These are phyloP conservation scores for Orbilia javanica DNA, from an alignment of 2,329 filamentous ascomycete genomes.

Conservation along the genomic window DNA sequence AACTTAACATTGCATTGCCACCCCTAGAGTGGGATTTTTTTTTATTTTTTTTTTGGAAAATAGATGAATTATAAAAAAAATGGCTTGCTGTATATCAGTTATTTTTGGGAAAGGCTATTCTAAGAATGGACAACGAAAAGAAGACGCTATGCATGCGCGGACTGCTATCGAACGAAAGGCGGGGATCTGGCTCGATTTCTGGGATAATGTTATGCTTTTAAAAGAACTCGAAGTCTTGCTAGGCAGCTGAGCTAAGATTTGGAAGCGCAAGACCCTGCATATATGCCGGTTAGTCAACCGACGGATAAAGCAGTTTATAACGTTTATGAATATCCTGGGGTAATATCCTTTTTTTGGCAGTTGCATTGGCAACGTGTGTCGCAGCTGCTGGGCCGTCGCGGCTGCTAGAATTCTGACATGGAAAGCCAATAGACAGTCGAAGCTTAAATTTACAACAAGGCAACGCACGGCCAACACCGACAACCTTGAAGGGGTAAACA, in stretches of 20 bases:
- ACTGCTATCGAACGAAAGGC: background rate
- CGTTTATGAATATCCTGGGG: constrained; percentile 11
- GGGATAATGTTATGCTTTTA: constrained; percentile 14
- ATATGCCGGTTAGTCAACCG: constrained; percentile 3
- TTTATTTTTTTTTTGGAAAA: no score
- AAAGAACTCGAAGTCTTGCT: no score
- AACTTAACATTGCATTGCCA: no score
- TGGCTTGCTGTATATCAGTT: background rate
- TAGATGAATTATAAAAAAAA: no score
- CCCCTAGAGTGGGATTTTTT: no score
- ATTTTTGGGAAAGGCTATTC: background rate
- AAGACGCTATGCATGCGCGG: background rate
- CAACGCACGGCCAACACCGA: constrained; percentile 1
- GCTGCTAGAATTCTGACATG: constrained; percentile 22
- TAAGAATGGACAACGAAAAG: background rate
- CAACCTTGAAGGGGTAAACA: background rate
- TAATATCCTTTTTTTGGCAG: constrained; percentile 13
- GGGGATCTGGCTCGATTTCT: background rate
- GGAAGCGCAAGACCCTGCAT: background rate
- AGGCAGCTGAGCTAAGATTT: constrained; percentile 6
- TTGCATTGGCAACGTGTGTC: no score
- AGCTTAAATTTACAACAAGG: constrained; percentile 20
- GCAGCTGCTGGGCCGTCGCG: constrained; percentile 19
- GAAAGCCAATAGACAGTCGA: background rate
- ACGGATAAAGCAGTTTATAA: constrained; percentile 3